Conservation (phyloP, 2,329 filamentous ascomycete genomes). For the Magnaporthiopsis poae region DNA sequence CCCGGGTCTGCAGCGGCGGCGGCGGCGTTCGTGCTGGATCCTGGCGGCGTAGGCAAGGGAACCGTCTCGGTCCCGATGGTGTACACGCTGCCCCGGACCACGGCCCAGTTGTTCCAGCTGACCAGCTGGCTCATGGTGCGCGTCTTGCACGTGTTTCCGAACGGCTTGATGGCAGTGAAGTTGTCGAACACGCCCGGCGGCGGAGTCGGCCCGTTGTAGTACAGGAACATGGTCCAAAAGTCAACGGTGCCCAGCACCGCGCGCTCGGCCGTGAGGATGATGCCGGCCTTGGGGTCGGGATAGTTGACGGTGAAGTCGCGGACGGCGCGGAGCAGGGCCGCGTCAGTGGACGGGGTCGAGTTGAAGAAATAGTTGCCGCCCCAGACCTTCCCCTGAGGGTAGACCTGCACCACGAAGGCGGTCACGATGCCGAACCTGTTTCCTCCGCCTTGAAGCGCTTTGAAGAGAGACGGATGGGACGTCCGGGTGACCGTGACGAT, state of each 20-base stretch:
- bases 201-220: constrained; percentile 48
- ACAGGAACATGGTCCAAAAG: constrained; percentile 51
- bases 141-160: constrained; percentile 25
- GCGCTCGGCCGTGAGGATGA: constrained; percentile 47
- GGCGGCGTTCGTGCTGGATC: not conserved
- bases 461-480: constrained; percentile 28
- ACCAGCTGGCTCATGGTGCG: constrained; percentile 20
- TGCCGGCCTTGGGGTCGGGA: constrained; percentile 47
- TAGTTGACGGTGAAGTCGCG: constrained; percentile 49
- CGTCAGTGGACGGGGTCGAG: constrained; percentile 19
- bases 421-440: constrained; percentile 19
- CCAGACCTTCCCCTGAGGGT: constrained; percentile 22
- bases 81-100: constrained; percentile 15
- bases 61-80: constrained; percentile 19
- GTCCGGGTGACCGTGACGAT: constrained; percentile 26
- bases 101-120: constrained; percentile 15
- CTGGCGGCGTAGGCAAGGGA: constrained; percentile 12
- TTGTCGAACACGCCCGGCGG: constrained; percentile 45
- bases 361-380: constrained; percentile 33
- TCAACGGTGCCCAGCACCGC: constrained; percentile 33
- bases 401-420: constrained; percentile 16
- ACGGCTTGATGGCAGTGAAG: constrained; percentile 38
- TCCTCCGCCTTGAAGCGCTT: constrained; percentile 32
- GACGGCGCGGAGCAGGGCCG: constrained; percentile 22
- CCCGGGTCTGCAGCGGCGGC: not conserved